Conservation (phyloP, 2,329 filamentous ascomycete species). For the Neofusicoccum laricinum region DNA sequence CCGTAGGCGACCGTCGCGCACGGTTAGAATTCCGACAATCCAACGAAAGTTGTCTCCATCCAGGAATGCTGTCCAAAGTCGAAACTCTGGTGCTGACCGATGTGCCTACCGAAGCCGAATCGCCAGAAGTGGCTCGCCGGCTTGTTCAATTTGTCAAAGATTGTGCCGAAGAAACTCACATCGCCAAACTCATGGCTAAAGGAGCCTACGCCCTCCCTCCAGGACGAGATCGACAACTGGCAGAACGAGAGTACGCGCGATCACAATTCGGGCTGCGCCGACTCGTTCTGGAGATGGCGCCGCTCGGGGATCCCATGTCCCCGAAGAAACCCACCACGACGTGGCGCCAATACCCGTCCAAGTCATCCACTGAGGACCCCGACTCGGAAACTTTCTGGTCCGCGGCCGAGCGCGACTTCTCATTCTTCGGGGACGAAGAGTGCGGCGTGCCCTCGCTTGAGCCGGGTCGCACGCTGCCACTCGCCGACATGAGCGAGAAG, state of each 20-base stretch:
- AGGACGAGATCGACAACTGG: slow-evolving; percentile 48
- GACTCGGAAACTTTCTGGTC: slow-evolving; percentile 61
- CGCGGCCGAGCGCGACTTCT: slow-evolving; percentile 59
- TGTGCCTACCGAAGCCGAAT: slow-evolving; percentile 45
- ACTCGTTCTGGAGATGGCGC: slow-evolving; percentile 55
- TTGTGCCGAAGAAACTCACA: slow-evolving; percentile 54
- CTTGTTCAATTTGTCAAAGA: slow-evolving; percentile 55
- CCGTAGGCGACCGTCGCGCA: slow-evolving; percentile 24
- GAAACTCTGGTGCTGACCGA: slow-evolving; percentile 56
- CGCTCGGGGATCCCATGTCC: background rate
- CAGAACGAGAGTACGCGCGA: slow-evolving; percentile 48
- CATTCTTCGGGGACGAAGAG: slow-evolving; percentile 59
- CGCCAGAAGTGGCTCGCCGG: slow-evolving; percentile 35
- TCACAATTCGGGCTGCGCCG: slow-evolving; percentile 54
- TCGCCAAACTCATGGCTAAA: slow-evolving; percentile 52
- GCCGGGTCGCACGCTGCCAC: slow-evolving; percentile 43
- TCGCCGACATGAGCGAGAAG: slow-evolving; percentile 45
- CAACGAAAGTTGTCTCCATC: slow-evolving; percentile 44
- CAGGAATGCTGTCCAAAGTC: slow-evolving; percentile 53
- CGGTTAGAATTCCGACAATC: slow-evolving; percentile 33
- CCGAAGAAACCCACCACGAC: slow-evolving; percentile 40
- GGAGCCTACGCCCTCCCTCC: slow-evolving; percentile 60
- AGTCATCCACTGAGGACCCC: slow-evolving; percentile 57
- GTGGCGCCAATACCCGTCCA: slow-evolving; percentile 45
- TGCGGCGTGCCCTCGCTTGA: slow-evolving; percentile 50